phyloP scores from a whole-genome alignment of 768 basidiomycete genomes.

The Auriscalpium orientale region DNA sequence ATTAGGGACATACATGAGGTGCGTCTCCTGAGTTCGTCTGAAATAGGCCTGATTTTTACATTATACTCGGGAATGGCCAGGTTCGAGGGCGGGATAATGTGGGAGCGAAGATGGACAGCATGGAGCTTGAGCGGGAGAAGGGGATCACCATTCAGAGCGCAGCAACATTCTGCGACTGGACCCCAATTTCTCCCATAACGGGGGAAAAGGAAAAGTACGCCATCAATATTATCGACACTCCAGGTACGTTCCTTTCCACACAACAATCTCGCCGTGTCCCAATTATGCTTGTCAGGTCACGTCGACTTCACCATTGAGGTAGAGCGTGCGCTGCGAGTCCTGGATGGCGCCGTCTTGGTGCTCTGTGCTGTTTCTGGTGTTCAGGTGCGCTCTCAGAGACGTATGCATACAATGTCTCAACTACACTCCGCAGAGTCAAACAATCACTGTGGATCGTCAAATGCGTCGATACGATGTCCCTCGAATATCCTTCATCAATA shows the following conservation, averaged over 20 bases:
- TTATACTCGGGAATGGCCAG: constrained; percentile 28
- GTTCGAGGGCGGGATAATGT: constrained; percentile 92
- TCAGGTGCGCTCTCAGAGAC: constrained; percentile 42
- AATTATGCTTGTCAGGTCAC: constrained; percentile 54
- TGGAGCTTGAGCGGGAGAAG: constrained; percentile 98
- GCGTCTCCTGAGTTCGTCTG: constrained; percentile 20
- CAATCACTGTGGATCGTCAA: constrained; percentile 97
- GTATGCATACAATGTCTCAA: neutral
- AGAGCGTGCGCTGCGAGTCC: constrained; percentile 89
- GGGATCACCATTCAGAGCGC: constrained; percentile 99
- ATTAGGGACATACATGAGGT: constrained; percentile 97
- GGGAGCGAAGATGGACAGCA: constrained; percentile 99
- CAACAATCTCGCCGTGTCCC: neutral
- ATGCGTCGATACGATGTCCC: constrained; percentile 97
- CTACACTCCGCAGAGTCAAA: constrained; percentile 65
- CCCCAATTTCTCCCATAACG: constrained; percentile 52
- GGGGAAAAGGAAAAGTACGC: constrained; percentile 75
- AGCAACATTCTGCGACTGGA: constrained; percentile 98
- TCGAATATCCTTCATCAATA: constrained; percentile 93
- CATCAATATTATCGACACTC: constrained; percentile 98
- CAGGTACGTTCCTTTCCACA: constrained; percentile 43
- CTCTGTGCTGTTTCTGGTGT: constrained; percentile 97
- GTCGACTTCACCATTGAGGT: constrained; percentile 99
- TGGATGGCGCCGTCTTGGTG: constrained; percentile 95
- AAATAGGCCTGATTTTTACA: constrained; percentile 3